A percentile compares a stretch with the other conserved stretches of the same genome.
These are phyloP conservation scores for Vaccinium myrtillus DNA, from an alignment of 148 eudicot species.

Conservation along the genomic window DNA sequence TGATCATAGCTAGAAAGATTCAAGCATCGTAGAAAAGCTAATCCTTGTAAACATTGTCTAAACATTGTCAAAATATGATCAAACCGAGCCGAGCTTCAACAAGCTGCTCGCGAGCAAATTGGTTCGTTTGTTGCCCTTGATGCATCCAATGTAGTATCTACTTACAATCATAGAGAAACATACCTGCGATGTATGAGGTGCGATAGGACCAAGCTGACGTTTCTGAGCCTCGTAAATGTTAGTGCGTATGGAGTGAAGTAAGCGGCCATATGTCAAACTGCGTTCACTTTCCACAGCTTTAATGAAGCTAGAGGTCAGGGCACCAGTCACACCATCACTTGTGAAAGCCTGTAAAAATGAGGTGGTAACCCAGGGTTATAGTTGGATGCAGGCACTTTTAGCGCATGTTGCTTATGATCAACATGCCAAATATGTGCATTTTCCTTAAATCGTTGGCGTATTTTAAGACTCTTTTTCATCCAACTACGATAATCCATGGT, in stretches of 20 bases:
- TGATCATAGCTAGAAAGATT: not conserved
- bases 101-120: too few relatives aligned
- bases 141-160: not conserved
- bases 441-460: not conserved
- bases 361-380: not conserved
- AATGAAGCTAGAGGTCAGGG: constrained; percentile 33
- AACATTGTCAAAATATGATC: too few relatives aligned
- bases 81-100: too few relatives aligned
- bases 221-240: not conserved
- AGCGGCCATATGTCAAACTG: constrained; percentile 24
- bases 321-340: constrained; percentile 25
- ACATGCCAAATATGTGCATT: not conserved
- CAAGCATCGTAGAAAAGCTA: not conserved
- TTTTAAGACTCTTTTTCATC: too few relatives aligned
- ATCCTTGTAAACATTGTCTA: not conserved
- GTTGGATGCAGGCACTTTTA: not conserved
- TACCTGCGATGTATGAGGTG: not conserved
- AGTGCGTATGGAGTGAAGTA: not conserved
- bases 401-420: not conserved
- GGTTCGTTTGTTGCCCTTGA: not conserved
- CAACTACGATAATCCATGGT: too few relatives aligned
- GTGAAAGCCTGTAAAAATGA: constrained; percentile 1
- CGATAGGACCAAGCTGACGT: not conserved
- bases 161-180: not conserved
- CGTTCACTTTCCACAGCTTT: constrained; percentile 23